Percentiles rank a stretch among this genome's conserved stretches.
Conservation (phyloP, 2,329 filamentous ascomycete genomes). For the Periconia sp. region DNA sequence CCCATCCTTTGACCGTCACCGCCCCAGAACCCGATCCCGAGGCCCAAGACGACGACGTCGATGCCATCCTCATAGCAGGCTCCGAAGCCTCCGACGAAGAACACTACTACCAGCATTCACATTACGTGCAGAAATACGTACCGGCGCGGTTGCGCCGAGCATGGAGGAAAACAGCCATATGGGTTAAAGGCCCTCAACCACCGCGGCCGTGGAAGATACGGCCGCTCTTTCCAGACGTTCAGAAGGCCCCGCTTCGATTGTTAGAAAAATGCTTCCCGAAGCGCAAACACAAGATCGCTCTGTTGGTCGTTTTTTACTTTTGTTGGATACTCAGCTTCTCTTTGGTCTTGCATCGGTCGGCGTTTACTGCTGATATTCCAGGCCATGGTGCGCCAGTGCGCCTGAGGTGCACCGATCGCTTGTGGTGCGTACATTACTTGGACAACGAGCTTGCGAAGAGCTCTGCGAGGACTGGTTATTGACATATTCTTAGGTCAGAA, state of each 20-base stretch:
- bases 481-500: conserved; percentile 41
- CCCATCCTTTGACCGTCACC: conserved; percentile 32
- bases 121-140: conserved; percentile 29
- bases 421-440: conserved; percentile 56
- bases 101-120: conserved; percentile 12
- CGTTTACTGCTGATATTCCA: conserved; percentile 61
- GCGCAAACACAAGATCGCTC: conserved; percentile 58
- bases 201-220: conserved; percentile 52
- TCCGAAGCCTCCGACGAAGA: conserved; percentile 39
- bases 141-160: conserved; percentile 58
- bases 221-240: conserved; percentile 64
- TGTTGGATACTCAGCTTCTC: conserved; percentile 71
- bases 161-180: conserved; percentile 44
- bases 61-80: conserved; percentile 21
- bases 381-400: conserved; percentile 67
- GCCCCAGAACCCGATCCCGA: conserved; percentile 27
- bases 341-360: conserved; percentile 67
- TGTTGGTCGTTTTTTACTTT: conserved; percentile 63
- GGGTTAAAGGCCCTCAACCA: conserved; percentile 53
- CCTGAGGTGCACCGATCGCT: conserved; percentile 68
- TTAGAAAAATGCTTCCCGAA: conserved; percentile 65
- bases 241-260: conserved; percentile 66
- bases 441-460: too few species aligned
- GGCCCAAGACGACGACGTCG: conserved; percentile 19
- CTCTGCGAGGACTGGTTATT: conserved; percentile 13